Base-by-base conservation (phyloP, 805 yeast genomes). In the Wickerhamiella sergipiensis region DNA sequence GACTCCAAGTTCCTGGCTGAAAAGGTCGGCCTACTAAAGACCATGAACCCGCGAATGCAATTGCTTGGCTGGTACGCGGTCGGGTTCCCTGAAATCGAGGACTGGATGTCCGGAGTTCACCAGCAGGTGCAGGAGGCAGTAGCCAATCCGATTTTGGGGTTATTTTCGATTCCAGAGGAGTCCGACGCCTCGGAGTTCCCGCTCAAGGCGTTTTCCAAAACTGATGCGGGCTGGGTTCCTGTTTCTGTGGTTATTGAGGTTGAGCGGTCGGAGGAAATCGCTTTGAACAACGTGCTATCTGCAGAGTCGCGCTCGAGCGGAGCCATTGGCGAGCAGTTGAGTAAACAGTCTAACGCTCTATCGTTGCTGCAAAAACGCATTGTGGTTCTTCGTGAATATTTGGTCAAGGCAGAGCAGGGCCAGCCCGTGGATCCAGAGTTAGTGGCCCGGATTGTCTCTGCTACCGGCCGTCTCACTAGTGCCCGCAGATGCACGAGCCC, bases 41-140 rank as follows among this genome's bases (percentile, higher is more conserved):
- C 57, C 8, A 59, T 62, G 18, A 61, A 62, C 52, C 33, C 33
- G 9, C 54, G 55, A 12, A 58, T 63, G 23, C 64, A 65, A 7
- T 52, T 66, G 13, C 49, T 67, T 12, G 70, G 70, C 7, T 62
- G 67, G 67, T 67, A 63, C 50, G 52, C 56, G 23, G 55, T 64
- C 2, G 57, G 46, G 10, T 38, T n/a, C 18, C 13, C 22, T 47
- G 18, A n/a, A 17, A 36, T 48, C 21, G 50, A 49, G 29, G 49
- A 46, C 38, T 49, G 55, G 55, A 50, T 46, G 48, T 8, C 40
- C 50, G 18, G 33, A 10, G 42, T 61, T 18, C 57, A 57, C 36
- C 45, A 52, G 22, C 59, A 54, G 38, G 21, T 62, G 23, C 29
- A 46, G 3, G 33, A 29, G 15, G 12, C 12, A 6, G 33, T 29